Evolutionary conservation across 1,139 yeast genomes (phyloP).

Genomic region (Groenewaldozyma auringiensis): DNA sequence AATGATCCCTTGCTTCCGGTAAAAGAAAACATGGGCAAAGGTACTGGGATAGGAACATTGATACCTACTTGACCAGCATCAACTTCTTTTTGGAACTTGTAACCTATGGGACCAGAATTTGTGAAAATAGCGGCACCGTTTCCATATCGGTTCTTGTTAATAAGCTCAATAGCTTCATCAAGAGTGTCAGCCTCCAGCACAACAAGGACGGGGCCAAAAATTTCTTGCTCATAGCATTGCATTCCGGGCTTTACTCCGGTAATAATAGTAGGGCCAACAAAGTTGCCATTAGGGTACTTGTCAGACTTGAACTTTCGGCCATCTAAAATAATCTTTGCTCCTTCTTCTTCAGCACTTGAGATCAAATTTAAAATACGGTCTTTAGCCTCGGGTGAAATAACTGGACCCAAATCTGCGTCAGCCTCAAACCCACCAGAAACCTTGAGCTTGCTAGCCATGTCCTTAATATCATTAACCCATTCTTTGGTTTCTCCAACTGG

Average conservation of each 20-base stretch:
- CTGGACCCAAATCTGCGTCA: slow-evolving; percentile 62
- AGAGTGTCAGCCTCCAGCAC: slow-evolving; percentile 58
- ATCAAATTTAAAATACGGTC: slow-evolving; percentile 50
- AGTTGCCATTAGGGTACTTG: slow-evolving; percentile 60
- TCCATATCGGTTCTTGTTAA: slow-evolving; percentile 62
- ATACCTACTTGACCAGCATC: slow-evolving; percentile 76
- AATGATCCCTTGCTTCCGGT: slow-evolving; percentile 74
- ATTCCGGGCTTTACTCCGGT: slow-evolving; percentile 60
- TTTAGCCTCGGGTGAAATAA: slow-evolving; percentile 54
- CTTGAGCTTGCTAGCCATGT: slow-evolving; percentile 49
- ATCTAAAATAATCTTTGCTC: slow-evolving; percentile 55
- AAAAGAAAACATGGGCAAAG: slow-evolving; percentile 75
- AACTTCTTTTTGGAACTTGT: slow-evolving; percentile 61
- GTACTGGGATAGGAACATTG: slow-evolving; percentile 80
- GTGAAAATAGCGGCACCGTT: slow-evolving; percentile 72
- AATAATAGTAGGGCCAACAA: slow-evolving; percentile 65
- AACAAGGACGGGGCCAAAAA: slow-evolving; percentile 67
- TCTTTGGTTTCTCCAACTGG: slow-evolving; percentile 64
- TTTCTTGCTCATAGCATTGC: slow-evolving; percentile 67
- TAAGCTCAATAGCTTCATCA: slow-evolving; percentile 63
- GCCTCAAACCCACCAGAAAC: slow-evolving; percentile 64
- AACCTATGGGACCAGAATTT: slow-evolving; percentile 59
- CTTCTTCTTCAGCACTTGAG: slow-evolving; percentile 45
- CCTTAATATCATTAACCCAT: slow-evolving; percentile 57
- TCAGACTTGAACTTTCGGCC: slow-evolving; percentile 50